Conservation (phyloP, 352 stramenopile species). For the Pseudoperonospora humuli region DNA sequence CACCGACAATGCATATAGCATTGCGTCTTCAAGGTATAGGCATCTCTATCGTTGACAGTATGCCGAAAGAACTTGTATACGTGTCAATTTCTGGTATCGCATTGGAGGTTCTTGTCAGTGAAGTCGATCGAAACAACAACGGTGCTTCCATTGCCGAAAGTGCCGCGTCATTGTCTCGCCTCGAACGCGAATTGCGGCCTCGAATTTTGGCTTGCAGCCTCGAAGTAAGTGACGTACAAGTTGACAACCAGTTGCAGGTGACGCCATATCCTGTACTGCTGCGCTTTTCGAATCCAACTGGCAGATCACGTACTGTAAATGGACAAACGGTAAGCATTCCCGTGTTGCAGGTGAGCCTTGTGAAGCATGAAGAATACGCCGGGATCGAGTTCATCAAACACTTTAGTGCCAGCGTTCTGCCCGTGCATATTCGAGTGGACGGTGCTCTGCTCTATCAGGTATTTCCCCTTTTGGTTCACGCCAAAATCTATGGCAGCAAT, state of each 20-base stretch:
- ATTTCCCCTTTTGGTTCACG: conserved; percentile 52
- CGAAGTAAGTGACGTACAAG: conserved; percentile 73
- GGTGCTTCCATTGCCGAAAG: conserved; percentile 37
- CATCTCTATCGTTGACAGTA: conserved; percentile 65
- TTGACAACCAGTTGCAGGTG: conserved; percentile 79
- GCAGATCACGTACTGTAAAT: conserved; percentile 39
- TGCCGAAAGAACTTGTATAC: conserved; percentile 76
- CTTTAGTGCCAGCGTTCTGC: conserved; percentile 62
- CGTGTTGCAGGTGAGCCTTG: conserved; percentile 62
- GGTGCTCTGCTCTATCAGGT: conserved; percentile 74
- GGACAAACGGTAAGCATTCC: conserved; percentile 48
- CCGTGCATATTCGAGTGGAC: conserved; percentile 75
- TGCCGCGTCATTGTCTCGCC: conserved; percentile 34
- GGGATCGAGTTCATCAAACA: conserved; percentile 84
- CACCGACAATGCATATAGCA: conserved; percentile 41
- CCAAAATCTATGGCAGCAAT: conserved; percentile 32
- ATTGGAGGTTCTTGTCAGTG: conserved; percentile 50
- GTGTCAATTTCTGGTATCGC: conserved; percentile 55
- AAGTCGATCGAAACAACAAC: conserved; percentile 32
- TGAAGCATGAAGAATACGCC: conserved; percentile 83
- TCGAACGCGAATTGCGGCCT: conserved; percentile 47
- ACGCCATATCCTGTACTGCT: conserved; percentile 81
- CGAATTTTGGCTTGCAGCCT: conserved; percentile 59
- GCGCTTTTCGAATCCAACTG: conserved; percentile 64
- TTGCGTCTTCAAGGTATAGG: conserved; percentile 66